Conservation (phyloP, 805 yeast genomes). For the Zygoascus tannicola region DNA sequence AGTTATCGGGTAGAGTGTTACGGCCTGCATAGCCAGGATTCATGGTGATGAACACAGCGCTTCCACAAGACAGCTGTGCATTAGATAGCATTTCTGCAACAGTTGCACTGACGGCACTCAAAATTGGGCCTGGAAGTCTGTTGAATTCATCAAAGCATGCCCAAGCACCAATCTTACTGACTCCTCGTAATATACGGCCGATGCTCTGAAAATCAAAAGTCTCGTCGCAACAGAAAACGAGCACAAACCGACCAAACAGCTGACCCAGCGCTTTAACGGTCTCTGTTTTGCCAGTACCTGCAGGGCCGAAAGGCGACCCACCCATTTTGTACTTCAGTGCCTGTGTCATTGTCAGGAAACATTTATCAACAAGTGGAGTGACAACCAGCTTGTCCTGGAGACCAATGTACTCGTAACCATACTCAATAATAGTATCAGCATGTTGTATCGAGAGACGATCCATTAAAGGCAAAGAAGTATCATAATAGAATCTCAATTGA, state of each 20-base stretch:
- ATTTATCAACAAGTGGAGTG: constrained; percentile 60
- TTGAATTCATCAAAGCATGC: constrained; percentile 96
- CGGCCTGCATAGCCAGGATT: constrained; percentile 87
- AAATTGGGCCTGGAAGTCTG: constrained; percentile 55
- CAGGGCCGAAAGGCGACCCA: constrained; percentile 92
- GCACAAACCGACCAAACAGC: constrained; percentile 66
- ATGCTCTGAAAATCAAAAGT: constrained; percentile 73
- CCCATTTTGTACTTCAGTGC: constrained; percentile 69
- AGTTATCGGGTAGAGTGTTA: constrained; percentile 71
- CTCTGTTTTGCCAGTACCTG: constrained; percentile 96
- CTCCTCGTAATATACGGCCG: constrained; percentile 66
- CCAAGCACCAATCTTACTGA: constrained; percentile 82
- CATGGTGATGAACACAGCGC: constrained; percentile 79
- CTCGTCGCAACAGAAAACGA: constrained; percentile 89
- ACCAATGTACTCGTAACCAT: constrained; percentile 82
- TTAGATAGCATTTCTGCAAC: constrained; percentile 54
- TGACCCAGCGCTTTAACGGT: constrained; percentile 77
- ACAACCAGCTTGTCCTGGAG: constrained; percentile 61
- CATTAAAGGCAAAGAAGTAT: constrained; percentile 24
- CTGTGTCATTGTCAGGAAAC: constrained; percentile 61
- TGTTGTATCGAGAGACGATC: constrained; percentile 40
- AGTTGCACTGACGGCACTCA: constrained; percentile 80
- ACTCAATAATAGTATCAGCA: constrained; percentile 40
- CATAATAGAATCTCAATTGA: constrained; percentile 43
- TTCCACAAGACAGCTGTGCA: constrained; percentile 13